phyloP scores from a whole-genome alignment of 306 rosid species.

The Arachis hypogaea region DNA sequence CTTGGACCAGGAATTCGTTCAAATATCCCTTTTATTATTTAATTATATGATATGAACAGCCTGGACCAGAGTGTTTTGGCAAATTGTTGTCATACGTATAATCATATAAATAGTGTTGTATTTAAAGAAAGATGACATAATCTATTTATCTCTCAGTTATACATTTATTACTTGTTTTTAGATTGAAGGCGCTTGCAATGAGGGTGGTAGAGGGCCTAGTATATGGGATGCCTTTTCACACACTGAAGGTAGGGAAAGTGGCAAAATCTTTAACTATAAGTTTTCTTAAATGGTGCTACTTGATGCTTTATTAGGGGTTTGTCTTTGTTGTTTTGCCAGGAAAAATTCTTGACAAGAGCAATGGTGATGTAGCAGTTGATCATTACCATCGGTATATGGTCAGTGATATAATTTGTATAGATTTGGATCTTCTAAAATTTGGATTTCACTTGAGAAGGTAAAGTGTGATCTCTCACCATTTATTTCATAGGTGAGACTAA shows the following conservation, averaged over 20 bases:
- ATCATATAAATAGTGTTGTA: background rate
- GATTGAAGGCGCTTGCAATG: slow-evolving; percentile 87
- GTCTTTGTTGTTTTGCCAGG: slow-evolving; percentile 52
- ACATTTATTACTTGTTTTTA: slow-evolving; percentile 43
- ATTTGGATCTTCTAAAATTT: too few species aligned
- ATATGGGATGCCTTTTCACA: slow-evolving; percentile 93
- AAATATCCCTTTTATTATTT: background rate
- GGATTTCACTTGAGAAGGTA: too few species aligned
- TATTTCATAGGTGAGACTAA: too few species aligned
- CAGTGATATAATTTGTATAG: slow-evolving; percentile 31
- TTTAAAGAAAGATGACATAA: background rate
- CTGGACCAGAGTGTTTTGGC: slow-evolving; percentile 3
- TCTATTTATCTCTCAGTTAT: background rate
- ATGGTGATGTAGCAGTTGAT: slow-evolving; percentile 88
- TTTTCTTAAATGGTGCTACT: slow-evolving; percentile 12
- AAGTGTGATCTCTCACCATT: too few species aligned
- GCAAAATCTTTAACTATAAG: slow-evolving; percentile 12
- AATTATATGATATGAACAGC: slow-evolving; percentile 10
- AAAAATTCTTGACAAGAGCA: slow-evolving; percentile 72
- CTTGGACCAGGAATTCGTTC: background rate
- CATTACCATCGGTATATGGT: slow-evolving; percentile 91
- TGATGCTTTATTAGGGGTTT: slow-evolving; percentile 25
- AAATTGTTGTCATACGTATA: slow-evolving; percentile 5
- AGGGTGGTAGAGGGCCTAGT: slow-evolving; percentile 83
- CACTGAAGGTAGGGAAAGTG: slow-evolving; percentile 52